Evolutionary conservation across 352 stramenopile genomes (phyloP).

Genomic region (Globisporangium viniferum): DNA sequence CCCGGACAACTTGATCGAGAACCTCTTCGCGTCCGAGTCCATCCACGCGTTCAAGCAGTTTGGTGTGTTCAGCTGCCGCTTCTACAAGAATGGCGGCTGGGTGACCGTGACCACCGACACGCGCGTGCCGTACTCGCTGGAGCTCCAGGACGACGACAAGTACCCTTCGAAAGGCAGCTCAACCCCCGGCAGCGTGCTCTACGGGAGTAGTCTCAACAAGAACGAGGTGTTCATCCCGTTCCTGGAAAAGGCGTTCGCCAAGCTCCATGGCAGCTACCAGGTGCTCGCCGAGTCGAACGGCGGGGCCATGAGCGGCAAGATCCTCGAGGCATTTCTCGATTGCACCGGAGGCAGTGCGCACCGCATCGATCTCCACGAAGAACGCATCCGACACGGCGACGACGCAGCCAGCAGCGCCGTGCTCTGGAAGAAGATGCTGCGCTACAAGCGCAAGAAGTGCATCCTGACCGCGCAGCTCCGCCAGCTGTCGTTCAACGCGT

Average conservation of each 20-base stretch:
- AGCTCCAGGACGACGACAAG: constrained; percentile 38
- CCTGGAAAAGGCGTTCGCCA: constrained; percentile 89
- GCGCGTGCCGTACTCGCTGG: constrained; percentile 63
- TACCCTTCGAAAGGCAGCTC: constrained; percentile 19
- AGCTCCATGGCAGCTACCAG: constrained; percentile 82
- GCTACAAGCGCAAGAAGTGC: constrained; percentile 52
- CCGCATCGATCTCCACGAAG: constrained; percentile 65
- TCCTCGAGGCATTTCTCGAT: constrained; percentile 86
- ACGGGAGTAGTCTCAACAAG: constrained; percentile 65
- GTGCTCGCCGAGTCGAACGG: constrained; percentile 38
- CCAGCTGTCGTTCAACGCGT: constrained; percentile 64
- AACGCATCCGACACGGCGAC: constrained; percentile 16
- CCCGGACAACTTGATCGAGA: constrained; percentile 86
- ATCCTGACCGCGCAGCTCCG: constrained; percentile 69
- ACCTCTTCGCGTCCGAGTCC: constrained; percentile 86
- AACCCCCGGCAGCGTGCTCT: constrained; percentile 52
- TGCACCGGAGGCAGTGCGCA: constrained; percentile 84
- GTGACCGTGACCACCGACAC: constrained; percentile 88
- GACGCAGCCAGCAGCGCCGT: constrained; percentile 18
- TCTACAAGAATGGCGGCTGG: constrained; percentile 91
- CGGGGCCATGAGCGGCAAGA: constrained; percentile 47
- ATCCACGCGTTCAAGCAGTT: constrained; percentile 77
- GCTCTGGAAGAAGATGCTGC: constrained; percentile 71
- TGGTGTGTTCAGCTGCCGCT: constrained; percentile 89
- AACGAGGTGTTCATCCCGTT: constrained; percentile 88